These are phyloP conservation scores for Myxozyma mucilagina DNA, from an alignment of 805 yeast genomes.

Conservation along the genomic window DNA sequence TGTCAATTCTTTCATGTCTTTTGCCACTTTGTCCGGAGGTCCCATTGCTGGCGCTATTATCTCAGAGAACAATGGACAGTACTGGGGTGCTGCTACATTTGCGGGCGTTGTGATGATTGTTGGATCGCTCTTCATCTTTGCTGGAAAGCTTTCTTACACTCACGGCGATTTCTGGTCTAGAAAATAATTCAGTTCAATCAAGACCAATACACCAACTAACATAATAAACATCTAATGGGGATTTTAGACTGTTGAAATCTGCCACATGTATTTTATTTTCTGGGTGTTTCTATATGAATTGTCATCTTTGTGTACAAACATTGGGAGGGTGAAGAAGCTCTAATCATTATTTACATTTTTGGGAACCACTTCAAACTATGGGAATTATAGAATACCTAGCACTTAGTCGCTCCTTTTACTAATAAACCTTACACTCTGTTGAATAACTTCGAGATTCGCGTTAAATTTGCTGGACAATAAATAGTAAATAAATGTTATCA, in stretches of 20 bases:
- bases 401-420: no score
- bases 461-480: no score
- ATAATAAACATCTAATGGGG: background rate
- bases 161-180: constrained; percentile 5
- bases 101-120: constrained; percentile 22
- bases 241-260: background rate
- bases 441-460: no score
- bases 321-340: no score
- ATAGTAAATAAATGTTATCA: no score
- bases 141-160: constrained; percentile 8
- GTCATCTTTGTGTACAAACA: background rate
- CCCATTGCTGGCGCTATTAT: constrained; percentile 39
- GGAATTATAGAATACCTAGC: no score
- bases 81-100: constrained; percentile 31
- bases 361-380: no score
- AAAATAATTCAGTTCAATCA: background rate
- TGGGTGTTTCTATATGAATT: background rate
- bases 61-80: constrained; percentile 24
- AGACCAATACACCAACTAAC: background rate
- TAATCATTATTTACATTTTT: no score
- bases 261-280: background rate
- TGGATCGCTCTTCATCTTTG: constrained; percentile 14
- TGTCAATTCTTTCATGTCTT: constrained; percentile 57
- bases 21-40: constrained; percentile 43
- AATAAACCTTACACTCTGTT: no score